These are phyloP conservation scores for Puccinia horiana DNA, from an alignment of 1,284 basidiomycete species.

Conservation along the genomic window DNA sequence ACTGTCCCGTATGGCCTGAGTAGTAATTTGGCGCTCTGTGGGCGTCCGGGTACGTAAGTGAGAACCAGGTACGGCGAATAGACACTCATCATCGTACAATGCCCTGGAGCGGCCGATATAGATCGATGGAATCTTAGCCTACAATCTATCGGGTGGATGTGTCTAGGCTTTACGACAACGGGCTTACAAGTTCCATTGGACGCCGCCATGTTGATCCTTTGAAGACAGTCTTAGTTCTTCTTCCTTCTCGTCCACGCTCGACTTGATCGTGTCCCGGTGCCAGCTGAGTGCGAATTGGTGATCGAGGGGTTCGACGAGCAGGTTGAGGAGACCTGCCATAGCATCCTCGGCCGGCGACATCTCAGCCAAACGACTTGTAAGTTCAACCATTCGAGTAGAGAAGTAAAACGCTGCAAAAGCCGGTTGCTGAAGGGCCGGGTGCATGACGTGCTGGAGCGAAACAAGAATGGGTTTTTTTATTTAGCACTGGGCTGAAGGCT, in stretches of 20 bases:
- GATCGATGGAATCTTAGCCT: not conserved
- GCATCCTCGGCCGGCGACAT: not conserved
- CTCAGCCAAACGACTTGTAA: conserved; percentile 3
- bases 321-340: conserved; percentile 27
- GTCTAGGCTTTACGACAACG: not conserved
- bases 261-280: conserved; percentile 43
- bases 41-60: conserved; percentile 28
- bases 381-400: conserved; percentile 17
- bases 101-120: conserved; percentile 1
- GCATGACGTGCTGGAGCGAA: conserved; percentile 36
- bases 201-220: conserved; percentile 22
- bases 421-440: conserved; percentile 22
- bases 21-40: conserved; percentile 25
- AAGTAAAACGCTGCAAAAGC: conserved; percentile 29
- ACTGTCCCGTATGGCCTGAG: not conserved
- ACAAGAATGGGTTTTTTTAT: not conserved
- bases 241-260: conserved; percentile 26
- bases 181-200: conserved; percentile 39
- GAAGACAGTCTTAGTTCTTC: not conserved
- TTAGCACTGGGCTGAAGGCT: not conserved
- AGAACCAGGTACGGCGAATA: conserved; percentile 35
- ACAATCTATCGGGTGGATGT: not conserved
- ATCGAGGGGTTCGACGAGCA: conserved; percentile 28
- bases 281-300: conserved; percentile 33
- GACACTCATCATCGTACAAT: conserved; percentile 32